These are phyloP conservation scores for Ogataea saltuana DNA, from an alignment of 805 yeast species.

Conservation along the genomic window DNA sequence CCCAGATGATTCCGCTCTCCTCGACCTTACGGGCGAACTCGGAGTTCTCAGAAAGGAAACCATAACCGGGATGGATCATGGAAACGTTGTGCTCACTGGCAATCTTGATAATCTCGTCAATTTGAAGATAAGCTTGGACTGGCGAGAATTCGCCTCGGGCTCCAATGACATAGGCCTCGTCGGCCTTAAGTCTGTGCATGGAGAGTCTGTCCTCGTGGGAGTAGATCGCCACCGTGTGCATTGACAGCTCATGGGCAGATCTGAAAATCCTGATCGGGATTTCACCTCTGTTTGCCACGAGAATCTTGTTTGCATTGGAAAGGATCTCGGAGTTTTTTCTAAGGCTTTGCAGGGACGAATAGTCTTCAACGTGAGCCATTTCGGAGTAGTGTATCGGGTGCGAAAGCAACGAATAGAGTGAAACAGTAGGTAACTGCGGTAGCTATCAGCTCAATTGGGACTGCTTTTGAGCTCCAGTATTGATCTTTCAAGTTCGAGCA, in stretches of 20 bases:
- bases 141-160: conserved; percentile 87
- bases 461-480: conserved; percentile 3
- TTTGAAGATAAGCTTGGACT: conserved; percentile 92
- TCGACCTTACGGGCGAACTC: conserved; percentile 92
- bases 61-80: conserved; percentile 94
- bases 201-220: conserved; percentile 94
- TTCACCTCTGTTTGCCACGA: conserved; percentile 85
- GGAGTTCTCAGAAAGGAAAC: conserved; percentile 48
- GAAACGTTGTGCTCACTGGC: conserved; percentile 77
- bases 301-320: conserved; percentile 58
- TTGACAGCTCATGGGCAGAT: conserved; percentile 95
- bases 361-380: conserved; percentile 36
- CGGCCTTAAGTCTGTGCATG: conserved; percentile 93
- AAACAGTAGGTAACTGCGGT: too few relatives aligned
- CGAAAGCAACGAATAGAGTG: too few relatives aligned
- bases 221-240: conserved; percentile 96
- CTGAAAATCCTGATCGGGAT: conserved; percentile 88
- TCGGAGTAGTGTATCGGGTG: too few relatives aligned
- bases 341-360: conserved; percentile 36
- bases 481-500: not conserved
- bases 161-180: conserved; percentile 91
- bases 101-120: conserved; percentile 88
- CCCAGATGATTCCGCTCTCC: conserved; percentile 90
- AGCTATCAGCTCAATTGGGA: not conserved
- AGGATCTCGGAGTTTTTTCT: conserved; percentile 47